Percentiles rank a stretch among this genome's conserved stretches.
Evolutionary conservation across 2,329 filamentous ascomycete genomes (phyloP).

Genomic region (Neoarthrinium moseri): DNA sequence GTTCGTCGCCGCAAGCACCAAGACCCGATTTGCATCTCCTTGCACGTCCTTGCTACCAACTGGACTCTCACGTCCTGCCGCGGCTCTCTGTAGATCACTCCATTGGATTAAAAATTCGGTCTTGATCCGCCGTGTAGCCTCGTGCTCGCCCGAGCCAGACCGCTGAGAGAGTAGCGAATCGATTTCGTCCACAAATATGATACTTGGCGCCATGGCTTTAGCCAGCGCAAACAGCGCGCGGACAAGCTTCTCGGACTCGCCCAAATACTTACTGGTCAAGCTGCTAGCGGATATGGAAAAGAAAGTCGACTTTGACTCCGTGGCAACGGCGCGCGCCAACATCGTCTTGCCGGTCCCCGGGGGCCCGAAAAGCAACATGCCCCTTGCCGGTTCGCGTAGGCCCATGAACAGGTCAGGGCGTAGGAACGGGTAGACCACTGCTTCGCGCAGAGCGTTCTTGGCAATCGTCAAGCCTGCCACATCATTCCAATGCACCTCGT

Average conservation of each 20-base stretch:
- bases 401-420: slow-evolving; percentile 96
- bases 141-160: slow-evolving; percentile 82
- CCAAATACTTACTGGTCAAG: slow-evolving; percentile 91
- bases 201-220: slow-evolving; percentile 84
- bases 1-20: slow-evolving; percentile 94
- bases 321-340: slow-evolving; percentile 91
- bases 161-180: slow-evolving; percentile 87
- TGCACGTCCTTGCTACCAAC: slow-evolving; percentile 62
- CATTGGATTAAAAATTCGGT: slow-evolving; percentile 98
- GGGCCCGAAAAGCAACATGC: slow-evolving; percentile 94
- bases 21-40: slow-evolving; percentile 82
- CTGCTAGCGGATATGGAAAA: slow-evolving; percentile 96
- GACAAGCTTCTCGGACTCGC: slow-evolving; percentile 95
- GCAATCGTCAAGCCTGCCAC: slow-evolving; percentile 88
- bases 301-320: slow-evolving; percentile 91
- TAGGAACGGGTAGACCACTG: slow-evolving; percentile 94
- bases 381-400: slow-evolving; percentile 85
- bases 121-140: slow-evolving; percentile 91
- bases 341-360: slow-evolving; percentile 99
- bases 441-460: slow-evolving; percentile 89
- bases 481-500: slow-evolving; percentile 93
- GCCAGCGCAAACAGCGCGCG: slow-evolving; percentile 88
- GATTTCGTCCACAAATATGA: slow-evolving; percentile 98
- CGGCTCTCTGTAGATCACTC: slow-evolving; percentile 90
- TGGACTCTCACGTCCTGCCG: slow-evolving; percentile 74